phyloP scores from a whole-genome alignment of 2,329 filamentous ascomycete species.

The Arthrobotrys iridis region DNA sequence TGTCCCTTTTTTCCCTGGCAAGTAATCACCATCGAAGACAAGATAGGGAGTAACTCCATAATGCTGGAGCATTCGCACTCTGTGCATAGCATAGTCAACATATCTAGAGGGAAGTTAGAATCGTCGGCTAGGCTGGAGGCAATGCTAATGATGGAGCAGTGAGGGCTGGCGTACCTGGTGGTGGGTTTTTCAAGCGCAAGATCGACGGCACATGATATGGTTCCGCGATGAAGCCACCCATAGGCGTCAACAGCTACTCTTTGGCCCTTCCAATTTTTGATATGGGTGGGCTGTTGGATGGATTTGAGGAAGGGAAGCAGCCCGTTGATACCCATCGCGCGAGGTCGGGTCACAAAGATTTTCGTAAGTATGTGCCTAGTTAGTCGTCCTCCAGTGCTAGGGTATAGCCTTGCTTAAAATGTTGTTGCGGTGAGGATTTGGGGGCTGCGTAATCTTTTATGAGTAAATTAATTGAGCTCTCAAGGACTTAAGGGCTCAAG shows the following conservation, averaged over 20 bases:
- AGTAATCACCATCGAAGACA: slow-evolving; percentile 93
- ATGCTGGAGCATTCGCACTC: slow-evolving; percentile 91
- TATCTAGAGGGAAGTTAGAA: slow-evolving; percentile 68
- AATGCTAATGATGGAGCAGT: background rate
- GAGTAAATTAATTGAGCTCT: too few relatives aligned
- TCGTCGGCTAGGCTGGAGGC: background rate
- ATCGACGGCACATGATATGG: slow-evolving; percentile 88
- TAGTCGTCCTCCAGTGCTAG: too few relatives aligned
- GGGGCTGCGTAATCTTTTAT: too few relatives aligned
- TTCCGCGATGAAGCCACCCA: slow-evolving; percentile 96
- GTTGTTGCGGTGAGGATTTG: too few relatives aligned
- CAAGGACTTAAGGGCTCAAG: background rate
- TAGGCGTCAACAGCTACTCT: slow-evolving; percentile 96
- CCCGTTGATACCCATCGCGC: slow-evolving; percentile 65
- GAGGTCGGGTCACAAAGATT: background rate
- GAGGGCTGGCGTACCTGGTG: slow-evolving; percentile 71
- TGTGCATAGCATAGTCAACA: slow-evolving; percentile 87
- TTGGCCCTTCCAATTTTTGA: slow-evolving; percentile 87
- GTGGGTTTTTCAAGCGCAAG: slow-evolving; percentile 89
- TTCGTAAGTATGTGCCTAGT: too few relatives aligned
- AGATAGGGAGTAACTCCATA: slow-evolving; percentile 94
- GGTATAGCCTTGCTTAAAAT: too few relatives aligned
- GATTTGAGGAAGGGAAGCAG: slow-evolving; percentile 93
- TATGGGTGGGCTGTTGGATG: slow-evolving; percentile 85
- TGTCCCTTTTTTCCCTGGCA: slow-evolving; percentile 91